Evolutionary conservation across 768 basidiomycete genomes (phyloP).

Genomic region (Mycena floridula): DNA sequence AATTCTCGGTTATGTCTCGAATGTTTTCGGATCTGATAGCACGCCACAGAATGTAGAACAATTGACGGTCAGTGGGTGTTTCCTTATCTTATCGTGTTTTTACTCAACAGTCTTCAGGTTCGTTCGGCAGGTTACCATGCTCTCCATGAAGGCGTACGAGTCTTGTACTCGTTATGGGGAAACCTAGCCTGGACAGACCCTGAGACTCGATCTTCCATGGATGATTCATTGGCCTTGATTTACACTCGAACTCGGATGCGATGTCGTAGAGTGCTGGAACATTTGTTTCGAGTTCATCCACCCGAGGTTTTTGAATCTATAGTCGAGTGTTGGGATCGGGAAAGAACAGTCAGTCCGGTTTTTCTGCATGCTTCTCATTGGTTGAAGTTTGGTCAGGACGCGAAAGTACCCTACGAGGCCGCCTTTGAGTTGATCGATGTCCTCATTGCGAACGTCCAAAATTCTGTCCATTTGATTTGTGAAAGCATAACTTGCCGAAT

Average conservation of each 20-base stretch:
- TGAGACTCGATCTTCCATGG: constrained; percentile 42
- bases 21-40: constrained; percentile 80
- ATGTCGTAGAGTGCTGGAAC: constrained; percentile 76
- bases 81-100: too few relatives aligned
- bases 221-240: constrained; percentile 64
- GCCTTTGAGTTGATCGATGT: constrained; percentile 82
- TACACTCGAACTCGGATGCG: constrained; percentile 62
- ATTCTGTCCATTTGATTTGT: constrained; percentile 82
- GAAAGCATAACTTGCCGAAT: constrained; percentile 70
- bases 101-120: constrained; percentile 43
- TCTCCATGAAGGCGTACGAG: constrained; percentile 76
- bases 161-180: constrained; percentile 73
- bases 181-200: constrained; percentile 46
- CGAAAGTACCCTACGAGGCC: constrained; percentile 35
- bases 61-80: constrained; percentile 52
- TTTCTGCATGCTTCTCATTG: not conserved
- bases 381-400: constrained; percentile 22
- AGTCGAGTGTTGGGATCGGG: constrained; percentile 75
- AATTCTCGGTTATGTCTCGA: constrained; percentile 85
- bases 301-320: constrained; percentile 80
- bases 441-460: constrained; percentile 79
- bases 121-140: constrained; percentile 73
- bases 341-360: constrained; percentile 37
- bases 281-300: constrained; percentile 76
- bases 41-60: constrained; percentile 45